Conservation (phyloP, 1,139 yeast species). For the Geotrichum australiense region DNA sequence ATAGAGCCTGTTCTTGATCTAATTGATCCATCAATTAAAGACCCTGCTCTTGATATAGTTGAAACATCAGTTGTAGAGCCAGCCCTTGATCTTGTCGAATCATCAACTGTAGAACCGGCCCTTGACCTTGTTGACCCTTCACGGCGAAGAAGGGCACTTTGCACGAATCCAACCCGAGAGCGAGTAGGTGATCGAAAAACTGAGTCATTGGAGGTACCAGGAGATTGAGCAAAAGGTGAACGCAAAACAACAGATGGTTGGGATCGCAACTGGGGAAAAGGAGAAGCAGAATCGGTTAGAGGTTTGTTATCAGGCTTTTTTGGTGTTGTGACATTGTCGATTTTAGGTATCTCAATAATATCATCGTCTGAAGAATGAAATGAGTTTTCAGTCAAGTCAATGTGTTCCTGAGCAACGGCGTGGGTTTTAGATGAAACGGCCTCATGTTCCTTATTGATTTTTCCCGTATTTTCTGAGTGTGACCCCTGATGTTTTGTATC, state of each 20-base stretch:
- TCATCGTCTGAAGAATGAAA: background rate
- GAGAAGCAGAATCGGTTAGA: too few relatives aligned
- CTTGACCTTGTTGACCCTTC: constrained; percentile 22
- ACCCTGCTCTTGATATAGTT: constrained; percentile 2
- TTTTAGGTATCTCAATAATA: too few relatives aligned
- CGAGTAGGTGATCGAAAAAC: constrained; percentile 4
- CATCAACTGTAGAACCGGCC: constrained; percentile 8
- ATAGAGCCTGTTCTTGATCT: too few relatives aligned
- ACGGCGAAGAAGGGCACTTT: constrained; percentile 29
- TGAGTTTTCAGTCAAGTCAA: constrained; percentile 1
- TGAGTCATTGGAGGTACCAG: background rate
- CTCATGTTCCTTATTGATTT: too few relatives aligned
- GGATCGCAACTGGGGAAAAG: background rate
- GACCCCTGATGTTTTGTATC: too few relatives aligned
- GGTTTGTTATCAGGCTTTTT: too few relatives aligned
- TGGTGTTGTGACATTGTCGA: too few relatives aligned
- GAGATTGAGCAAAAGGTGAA: constrained; percentile 2
- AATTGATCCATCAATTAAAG: background rate
- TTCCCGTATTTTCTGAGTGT: too few relatives aligned
- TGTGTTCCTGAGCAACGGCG: too few relatives aligned
- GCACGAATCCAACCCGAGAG: constrained; percentile 27
- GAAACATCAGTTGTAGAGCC: background rate
- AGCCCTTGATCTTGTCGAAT: background rate
- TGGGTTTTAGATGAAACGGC: too few relatives aligned
- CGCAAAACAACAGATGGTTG: background rate